phyloP scores from a whole-genome alignment of 78 protist species.

The Dictyostelium purpureum region DNA sequence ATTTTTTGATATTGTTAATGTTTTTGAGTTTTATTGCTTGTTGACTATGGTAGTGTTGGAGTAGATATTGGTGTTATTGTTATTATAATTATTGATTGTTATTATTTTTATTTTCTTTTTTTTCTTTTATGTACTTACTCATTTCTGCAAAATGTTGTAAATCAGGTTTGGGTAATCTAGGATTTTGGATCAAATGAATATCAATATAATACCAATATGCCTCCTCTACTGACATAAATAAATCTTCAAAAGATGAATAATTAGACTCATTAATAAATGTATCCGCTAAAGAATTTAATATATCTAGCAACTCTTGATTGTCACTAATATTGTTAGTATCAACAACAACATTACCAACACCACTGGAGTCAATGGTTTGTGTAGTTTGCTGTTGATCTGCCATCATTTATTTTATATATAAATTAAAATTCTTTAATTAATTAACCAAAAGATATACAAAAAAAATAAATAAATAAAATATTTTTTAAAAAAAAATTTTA shows the following conservation, averaged over 20 bases:
- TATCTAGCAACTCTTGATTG: constrained; percentile 48
- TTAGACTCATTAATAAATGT: constrained; percentile 66
- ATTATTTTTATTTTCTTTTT: background rate
- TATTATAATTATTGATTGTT: background rate
- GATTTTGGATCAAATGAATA: constrained; percentile 62
- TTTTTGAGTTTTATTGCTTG: background rate
- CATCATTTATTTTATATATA: constrained; percentile 2
- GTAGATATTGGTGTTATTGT: background rate
- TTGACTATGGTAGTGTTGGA: background rate
- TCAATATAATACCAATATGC: constrained; percentile 77
- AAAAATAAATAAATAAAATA: background rate
- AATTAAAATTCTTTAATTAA: no score
- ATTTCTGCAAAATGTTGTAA: constrained; percentile 38
- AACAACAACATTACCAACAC: background rate
- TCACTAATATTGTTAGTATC: background rate
- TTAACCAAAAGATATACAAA: no score
- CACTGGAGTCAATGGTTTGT: background rate
- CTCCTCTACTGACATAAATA: constrained; percentile 69
- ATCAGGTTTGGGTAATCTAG: constrained; percentile 65
- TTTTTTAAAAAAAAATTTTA: background rate
- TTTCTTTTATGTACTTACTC: constrained; percentile 3
- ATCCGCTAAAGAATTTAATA: constrained; percentile 50
- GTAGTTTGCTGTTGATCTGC: background rate
- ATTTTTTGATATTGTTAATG: background rate
- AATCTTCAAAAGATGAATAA: constrained; percentile 69